Base-by-base conservation (phyloP, 805 yeast species). In the Kodamaea lidongshanica region DNA sequence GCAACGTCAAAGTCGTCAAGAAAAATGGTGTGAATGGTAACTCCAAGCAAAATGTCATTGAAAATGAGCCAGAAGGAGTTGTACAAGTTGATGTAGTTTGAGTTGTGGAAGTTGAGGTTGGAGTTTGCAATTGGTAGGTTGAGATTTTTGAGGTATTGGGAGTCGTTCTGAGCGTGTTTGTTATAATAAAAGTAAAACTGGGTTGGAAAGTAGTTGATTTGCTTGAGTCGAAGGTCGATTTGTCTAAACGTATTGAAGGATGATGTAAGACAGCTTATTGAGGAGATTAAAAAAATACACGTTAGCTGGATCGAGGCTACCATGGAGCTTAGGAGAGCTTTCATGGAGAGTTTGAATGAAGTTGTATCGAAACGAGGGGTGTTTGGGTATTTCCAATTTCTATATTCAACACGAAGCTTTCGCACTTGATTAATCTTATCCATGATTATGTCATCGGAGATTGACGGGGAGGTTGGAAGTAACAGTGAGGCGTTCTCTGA, bases 21-120 rank as follows among this genome's bases (percentile, higher is more conserved):
- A 14, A 56, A 44, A 3, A 79, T 35, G 1, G 71, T 41, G 7
- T 74, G 61, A 0, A 79, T 69, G 0, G 83, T 39, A 6, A 73
- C 46, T 0, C 98, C 98, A 19, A 88, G 51, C 1, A 88, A 65
- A 5, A 83, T 50, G 52, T 92, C 98, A 52, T 92, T 89, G 4
- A 77, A 54, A 0, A 86, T 78, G 11, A 92, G 61, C 97, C 97
- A 92, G 2, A 88, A 38, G 1, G 88, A 79, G 46, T 94, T 94
- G 61, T 85, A 86, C 38, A 89, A 74, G 35, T 79, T 67, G 44
- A 83, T 82, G 45, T 82, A 83, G 48, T 80, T 61, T 23, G 70
- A 62, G 37, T 65, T 65, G 35, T 61, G 55, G 39, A 56, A 54
- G 39, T 64, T 64, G 33, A 59, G 43, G 33, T 56, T 47, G 10